Conservation (phyloP, 768 basidiomycete species). For the Mrakia hoshinonis region DNA sequence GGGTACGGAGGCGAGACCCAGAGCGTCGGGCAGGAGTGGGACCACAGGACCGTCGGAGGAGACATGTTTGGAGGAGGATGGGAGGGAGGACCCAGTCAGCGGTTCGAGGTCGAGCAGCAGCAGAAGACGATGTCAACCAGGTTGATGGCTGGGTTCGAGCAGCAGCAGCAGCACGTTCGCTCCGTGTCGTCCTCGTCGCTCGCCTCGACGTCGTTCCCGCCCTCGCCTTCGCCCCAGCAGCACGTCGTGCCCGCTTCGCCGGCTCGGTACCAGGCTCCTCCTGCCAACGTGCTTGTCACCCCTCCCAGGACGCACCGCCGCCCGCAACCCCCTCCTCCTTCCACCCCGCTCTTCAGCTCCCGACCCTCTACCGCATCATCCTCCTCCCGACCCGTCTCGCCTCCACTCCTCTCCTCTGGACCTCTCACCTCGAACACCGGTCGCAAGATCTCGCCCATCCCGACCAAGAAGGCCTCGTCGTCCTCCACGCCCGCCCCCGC, state of each 20-base stretch:
- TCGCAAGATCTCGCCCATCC: background rate
- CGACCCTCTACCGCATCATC: constrained; percentile 6
- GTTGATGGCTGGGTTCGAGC: constrained; percentile 12
- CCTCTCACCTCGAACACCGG: background rate
- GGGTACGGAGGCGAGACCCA: constrained; percentile 24
- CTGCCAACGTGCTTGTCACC: background rate
- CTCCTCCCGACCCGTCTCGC: background rate
- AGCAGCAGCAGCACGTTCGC: background rate
- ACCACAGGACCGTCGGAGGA: constrained; percentile 10
- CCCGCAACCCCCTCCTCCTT: background rate
- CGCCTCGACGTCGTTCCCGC: background rate
- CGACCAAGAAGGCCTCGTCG: background rate
- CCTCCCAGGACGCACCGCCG: background rate
- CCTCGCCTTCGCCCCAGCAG: background rate
- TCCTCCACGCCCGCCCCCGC: background rate
- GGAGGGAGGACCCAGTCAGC: background rate
- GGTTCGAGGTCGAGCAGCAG: constrained; percentile 5
- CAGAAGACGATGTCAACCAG: background rate
- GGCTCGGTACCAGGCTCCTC: background rate
- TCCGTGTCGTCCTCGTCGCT: constrained; percentile 10
- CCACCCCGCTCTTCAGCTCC: background rate
- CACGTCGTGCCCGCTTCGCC: background rate
- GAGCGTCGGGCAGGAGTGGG: constrained; percentile 16
- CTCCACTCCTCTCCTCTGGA: background rate
- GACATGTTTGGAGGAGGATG: constrained; percentile 12